phyloP scores from a whole-genome alignment of 2,329 filamentous ascomycete genomes.

The Knufia fluminis region DNA sequence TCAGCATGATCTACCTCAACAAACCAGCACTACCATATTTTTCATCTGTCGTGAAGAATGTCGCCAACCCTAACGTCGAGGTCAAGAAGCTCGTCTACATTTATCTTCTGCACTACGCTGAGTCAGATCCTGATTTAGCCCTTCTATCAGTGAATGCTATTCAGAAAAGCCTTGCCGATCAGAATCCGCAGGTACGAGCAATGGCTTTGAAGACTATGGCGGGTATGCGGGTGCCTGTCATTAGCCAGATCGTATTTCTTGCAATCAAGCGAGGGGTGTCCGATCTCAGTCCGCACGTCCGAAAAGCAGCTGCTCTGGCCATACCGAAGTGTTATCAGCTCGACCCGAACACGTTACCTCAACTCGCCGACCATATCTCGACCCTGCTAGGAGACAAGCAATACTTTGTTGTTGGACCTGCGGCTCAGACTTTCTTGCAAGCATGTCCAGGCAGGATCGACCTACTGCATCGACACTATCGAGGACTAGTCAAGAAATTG shows the following conservation, averaged over 20 bases:
- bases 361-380: constrained; percentile 72
- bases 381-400: constrained; percentile 79
- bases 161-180: constrained; percentile 90
- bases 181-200: constrained; percentile 80
- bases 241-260: constrained; percentile 91
- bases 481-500: constrained; percentile 72
- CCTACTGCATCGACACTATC: constrained; percentile 83
- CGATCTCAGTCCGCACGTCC: constrained; percentile 90
- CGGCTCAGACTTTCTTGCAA: constrained; percentile 79
- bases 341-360: constrained; percentile 74
- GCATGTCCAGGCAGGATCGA: constrained; percentile 82
- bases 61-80: constrained; percentile 84
- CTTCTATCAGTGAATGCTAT: constrained; percentile 97
- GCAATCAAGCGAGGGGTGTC: constrained; percentile 89
- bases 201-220: constrained; percentile 95
- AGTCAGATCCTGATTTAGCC: constrained; percentile 89
- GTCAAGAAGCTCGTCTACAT: constrained; percentile 99
- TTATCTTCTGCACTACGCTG: constrained; percentile 92
- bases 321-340: constrained; percentile 94
- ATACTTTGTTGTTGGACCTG: constrained; percentile 93
- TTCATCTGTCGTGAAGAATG: constrained; percentile 96
- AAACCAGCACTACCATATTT: constrained; percentile 88
- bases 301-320: constrained; percentile 83
- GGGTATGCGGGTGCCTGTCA: constrained; percentile 90
- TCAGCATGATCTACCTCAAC: constrained; percentile 89